phyloP scores from a whole-genome alignment of 2,329 filamentous ascomycete genomes.

The Corinectria fuckeliana region DNA sequence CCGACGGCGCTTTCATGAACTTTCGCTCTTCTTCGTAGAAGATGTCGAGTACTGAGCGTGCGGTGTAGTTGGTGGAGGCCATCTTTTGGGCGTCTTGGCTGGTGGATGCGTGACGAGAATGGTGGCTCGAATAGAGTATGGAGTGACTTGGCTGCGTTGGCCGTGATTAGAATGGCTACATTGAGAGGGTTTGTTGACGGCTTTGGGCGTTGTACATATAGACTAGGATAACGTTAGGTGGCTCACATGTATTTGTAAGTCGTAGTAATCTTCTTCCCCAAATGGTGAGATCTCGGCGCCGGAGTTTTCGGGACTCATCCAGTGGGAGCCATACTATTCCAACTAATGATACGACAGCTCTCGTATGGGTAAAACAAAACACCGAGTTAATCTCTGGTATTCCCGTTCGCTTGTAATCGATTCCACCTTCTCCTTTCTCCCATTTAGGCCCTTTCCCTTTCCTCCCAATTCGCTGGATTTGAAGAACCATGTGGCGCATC shows the following conservation, averaged over 20 bases:
- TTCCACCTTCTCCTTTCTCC: background rate
- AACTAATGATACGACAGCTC: background rate
- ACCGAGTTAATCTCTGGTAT: background rate
- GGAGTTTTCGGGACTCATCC: background rate
- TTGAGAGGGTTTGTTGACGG: background rate
- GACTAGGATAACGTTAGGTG: background rate
- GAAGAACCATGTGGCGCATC: background rate
- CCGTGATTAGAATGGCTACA: too few relatives aligned
- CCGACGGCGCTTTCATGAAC: conserved; percentile 42
- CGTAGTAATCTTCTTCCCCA: background rate
- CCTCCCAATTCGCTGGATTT: too few relatives aligned
- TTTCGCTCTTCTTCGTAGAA: conserved; percentile 45
- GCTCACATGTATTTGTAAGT: background rate
- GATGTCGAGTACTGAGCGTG: conserved; percentile 38
- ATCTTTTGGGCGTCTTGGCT: background rate
- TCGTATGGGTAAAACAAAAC: background rate
- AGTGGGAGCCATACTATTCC: background rate
- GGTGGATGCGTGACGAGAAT: background rate
- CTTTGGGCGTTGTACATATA: background rate
- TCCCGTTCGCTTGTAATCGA: background rate
- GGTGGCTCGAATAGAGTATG: background rate
- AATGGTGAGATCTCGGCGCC: background rate
- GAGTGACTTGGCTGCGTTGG: background rate
- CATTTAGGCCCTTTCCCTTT: too few relatives aligned
- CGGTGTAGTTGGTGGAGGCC: conserved; percentile 21